These are phyloP conservation scores for Apiospora sp. DNA, from an alignment of 2,329 filamentous ascomycete species.

Conservation along the genomic window DNA sequence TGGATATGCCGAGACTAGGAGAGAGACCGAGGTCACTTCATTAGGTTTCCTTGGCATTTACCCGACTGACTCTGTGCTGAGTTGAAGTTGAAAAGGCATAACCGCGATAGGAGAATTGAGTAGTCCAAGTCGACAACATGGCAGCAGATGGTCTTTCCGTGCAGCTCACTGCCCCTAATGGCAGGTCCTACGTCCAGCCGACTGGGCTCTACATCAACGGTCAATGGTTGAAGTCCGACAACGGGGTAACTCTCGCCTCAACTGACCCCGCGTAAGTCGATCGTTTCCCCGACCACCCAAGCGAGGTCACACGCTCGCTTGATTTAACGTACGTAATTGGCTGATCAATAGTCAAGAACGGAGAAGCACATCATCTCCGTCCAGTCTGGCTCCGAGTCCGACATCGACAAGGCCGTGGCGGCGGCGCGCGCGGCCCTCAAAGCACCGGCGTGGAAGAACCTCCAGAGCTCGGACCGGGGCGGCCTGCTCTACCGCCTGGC, in stretches of 20 bases:
- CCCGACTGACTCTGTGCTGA: neutral
- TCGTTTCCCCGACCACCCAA: neutral
- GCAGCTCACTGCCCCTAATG: conserved; percentile 27
- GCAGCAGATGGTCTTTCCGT: neutral
- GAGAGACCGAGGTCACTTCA: neutral
- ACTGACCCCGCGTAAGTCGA: conserved; percentile 73
- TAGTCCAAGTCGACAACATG: neutral
- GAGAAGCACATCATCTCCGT: conserved; percentile 87
- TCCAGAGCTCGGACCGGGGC: conserved; percentile 75
- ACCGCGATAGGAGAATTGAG: too few relatives aligned
- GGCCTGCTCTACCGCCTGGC: conserved; percentile 78
- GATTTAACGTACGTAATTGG: too few relatives aligned
- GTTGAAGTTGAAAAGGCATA: neutral
- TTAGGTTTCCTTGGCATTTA: neutral
- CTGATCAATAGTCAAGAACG: conserved; percentile 46
- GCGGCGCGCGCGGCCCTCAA: conserved; percentile 89
- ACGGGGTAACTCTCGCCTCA: conserved; percentile 90
- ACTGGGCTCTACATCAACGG: conserved; percentile 78
- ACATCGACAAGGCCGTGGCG: conserved; percentile 79
- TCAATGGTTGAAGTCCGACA: conserved; percentile 83
- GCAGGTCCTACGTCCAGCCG: conserved; percentile 22
- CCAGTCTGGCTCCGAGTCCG: conserved; percentile 86
- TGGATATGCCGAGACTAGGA: neutral
- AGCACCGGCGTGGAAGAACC: conserved; percentile 68
- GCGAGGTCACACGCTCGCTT: neutral